Base-by-base conservation (phyloP, 768 basidiomycete genomes). In the Vararia minispora region DNA sequence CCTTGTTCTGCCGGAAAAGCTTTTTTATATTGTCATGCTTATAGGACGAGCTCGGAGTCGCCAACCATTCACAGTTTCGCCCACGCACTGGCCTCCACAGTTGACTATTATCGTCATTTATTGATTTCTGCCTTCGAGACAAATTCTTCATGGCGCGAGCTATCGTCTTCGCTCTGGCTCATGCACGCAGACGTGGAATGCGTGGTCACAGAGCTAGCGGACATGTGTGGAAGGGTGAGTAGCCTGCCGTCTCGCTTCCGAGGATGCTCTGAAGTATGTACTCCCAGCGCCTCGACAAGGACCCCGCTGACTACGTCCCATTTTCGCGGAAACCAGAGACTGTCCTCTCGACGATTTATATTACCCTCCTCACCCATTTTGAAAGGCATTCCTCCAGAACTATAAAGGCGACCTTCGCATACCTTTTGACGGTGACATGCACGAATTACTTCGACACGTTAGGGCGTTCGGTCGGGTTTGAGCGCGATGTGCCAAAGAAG, bases 351-450 rank as follows among this genome's bases (percentile, higher is more conserved):
- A 61, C 58, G 22, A 64, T 87, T 40, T 85, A 85, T 52, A 49
- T 65, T 7, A 67, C 70, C 30, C 61, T 87, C 4, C 55, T 69
- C 27, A 49, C 43, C 1, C 76, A 79, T 41, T 45, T 82, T 17
- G 71, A 74, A 32, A 64, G 62, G 2, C 68, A 67, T 33, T 75
- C 84, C 2, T 54, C 67, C 0, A 58, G 52, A 3, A 47, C 52
- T 12, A 60, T 80, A 39, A 64, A 55, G 14, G 75, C 79, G 2
- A 62, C 70, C 7, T 58, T 83, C 29, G 81, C 84, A 0, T 81
- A 72, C 45, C 66, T 86, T n/a, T 59, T 89, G 27, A 73, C 78
- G 0, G 60, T 60, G 26, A 63, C 75, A 1, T 86, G 83, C 0
- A 64, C 62, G 17, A 73, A 74, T 37, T 86, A 82, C 44, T 61